Base-by-base conservation (phyloP, 768 basidiomycete species). In the Auricularia cornea region DNA sequence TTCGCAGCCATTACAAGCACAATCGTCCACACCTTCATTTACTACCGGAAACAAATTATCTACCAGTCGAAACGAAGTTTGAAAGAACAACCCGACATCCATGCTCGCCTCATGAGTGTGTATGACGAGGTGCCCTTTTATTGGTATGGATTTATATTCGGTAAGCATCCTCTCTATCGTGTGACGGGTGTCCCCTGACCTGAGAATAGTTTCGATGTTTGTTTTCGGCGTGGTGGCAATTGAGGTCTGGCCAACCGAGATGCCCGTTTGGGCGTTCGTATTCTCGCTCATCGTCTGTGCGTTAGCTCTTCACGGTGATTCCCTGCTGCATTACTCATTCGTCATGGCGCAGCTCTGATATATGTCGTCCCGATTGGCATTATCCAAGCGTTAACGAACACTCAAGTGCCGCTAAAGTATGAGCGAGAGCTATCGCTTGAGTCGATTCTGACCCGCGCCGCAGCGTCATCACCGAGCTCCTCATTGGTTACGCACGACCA, bases 361-460 rank as follows among this genome's bases (percentile, higher is more conserved):
- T 69, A 90, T 59, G 67, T 84, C 1, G 68, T 91, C 40, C 94
- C 94, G 3, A 75, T 87, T 59, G 85, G 89, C 66, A 90, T 95
- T 83, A 81, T 94, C 60, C 86, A 89, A 68, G 91, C 92, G 31
- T 89, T 94, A 71, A 92, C 93, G 65, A 95, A 95, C 72, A 92
- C 94, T 72, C 79, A 82, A 65, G 73, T 92, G 57, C 77, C 78
- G 4, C 77, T 88, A 2, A 81, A 83, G 66, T 71, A 62, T 51
- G 23, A 32, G 28, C 44, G 60, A 33, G 38, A 52, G 29, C 5
- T 38, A 6, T 32, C 38, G 18, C 54, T 29, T 63, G 8, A 64
- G 56, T 31, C 52, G 60, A 59, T 63, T 57, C 41, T 60, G 44
- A 48, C 44, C 20, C 30, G 16, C 29, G 26, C 29, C 14, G 23